phyloP scores from a whole-genome alignment of 352 stramenopile genomes.

The Phytopythium aichiense region DNA sequence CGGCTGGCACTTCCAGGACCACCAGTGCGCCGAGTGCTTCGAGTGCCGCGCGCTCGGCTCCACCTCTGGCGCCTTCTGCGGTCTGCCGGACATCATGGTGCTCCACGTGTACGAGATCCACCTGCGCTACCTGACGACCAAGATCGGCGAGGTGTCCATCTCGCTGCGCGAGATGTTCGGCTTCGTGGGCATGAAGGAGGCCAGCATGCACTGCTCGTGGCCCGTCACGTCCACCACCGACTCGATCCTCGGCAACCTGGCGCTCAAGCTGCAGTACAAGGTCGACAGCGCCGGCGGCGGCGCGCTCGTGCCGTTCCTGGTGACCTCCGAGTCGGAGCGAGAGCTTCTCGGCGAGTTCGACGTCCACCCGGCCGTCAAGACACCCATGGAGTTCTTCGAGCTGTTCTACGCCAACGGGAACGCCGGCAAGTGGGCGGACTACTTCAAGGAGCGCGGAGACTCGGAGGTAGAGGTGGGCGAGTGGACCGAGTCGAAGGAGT shows the following conservation, averaged over 20 bases:
- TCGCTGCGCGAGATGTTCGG: slow-evolving; percentile 75
- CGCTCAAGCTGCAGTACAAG: slow-evolving; percentile 63
- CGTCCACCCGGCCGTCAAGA: slow-evolving; percentile 50
- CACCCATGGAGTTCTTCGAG: slow-evolving; percentile 52
- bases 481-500: slow-evolving; percentile 60
- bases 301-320: slow-evolving; percentile 54
- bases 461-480: slow-evolving; percentile 66
- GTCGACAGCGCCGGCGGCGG: slow-evolving; percentile 47
- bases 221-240: slow-evolving; percentile 66
- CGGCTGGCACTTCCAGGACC: slow-evolving; percentile 75
- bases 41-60: slow-evolving; percentile 64
- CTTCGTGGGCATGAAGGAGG: slow-evolving; percentile 64
- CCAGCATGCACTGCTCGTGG: slow-evolving; percentile 53
- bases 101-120: slow-evolving; percentile 83
- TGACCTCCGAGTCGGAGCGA: slow-evolving; percentile 56
- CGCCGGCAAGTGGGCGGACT: slow-evolving; percentile 40
- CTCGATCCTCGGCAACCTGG: slow-evolving; percentile 63
- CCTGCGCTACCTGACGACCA: slow-evolving; percentile 78
- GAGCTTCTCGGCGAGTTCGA: slow-evolving; percentile 71
- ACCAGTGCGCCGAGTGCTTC: slow-evolving; percentile 62
- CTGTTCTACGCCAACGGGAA: slow-evolving; percentile 61
- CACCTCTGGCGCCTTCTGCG: slow-evolving; percentile 57
- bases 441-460: slow-evolving; percentile 71
- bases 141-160: slow-evolving; percentile 73
- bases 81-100: slow-evolving; percentile 75